Percentiles rank a stretch among this genome's conserved stretches.
Conservation (phyloP, 371 early-diverging fungal species). For the Phascolomyces articulosus region DNA sequence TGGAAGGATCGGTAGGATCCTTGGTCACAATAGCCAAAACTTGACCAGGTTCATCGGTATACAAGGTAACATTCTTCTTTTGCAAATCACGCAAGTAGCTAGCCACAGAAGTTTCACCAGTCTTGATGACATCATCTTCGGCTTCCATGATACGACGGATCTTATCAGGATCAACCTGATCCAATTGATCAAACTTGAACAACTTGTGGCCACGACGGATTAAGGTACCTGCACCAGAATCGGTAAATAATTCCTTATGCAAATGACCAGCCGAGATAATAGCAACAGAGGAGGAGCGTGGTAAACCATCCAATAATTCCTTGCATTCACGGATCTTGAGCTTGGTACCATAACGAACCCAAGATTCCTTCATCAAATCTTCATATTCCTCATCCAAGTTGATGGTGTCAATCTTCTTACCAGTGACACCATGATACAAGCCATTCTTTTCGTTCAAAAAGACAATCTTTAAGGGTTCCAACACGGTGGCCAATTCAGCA, state of each 20-base stretch:
- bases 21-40: slow-evolving; percentile 80
- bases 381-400: slow-evolving; percentile 94
- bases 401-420: slow-evolving; percentile 91
- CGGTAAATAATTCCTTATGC: slow-evolving; percentile 96
- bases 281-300: slow-evolving; percentile 94
- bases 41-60: slow-evolving; percentile 87
- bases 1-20: slow-evolving; percentile 47
- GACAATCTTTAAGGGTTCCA: slow-evolving; percentile 96
- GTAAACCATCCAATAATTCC: slow-evolving; percentile 91
- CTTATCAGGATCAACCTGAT: slow-evolving; percentile 80
- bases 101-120: slow-evolving; percentile 75
- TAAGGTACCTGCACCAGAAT: slow-evolving; percentile 94
- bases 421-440: slow-evolving; percentile 89
- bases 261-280: slow-evolving; percentile 96
- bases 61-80: slow-evolving; percentile 62
- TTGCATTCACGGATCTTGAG: slow-evolving; percentile 96
- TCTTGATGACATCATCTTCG: slow-evolving; percentile 70
- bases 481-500: slow-evolving; percentile 91
- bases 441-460: slow-evolving; percentile 97
- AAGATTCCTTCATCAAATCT: slow-evolving; percentile 85
- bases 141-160: slow-evolving; percentile 81
- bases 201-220: slow-evolving; percentile 94
- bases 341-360: slow-evolving; percentile 96
- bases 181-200: slow-evolving; percentile 66
- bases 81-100: slow-evolving; percentile 69